Evolutionary conservation across 768 basidiomycete genomes (phyloP).

Genomic region (Tulasnella sp.): DNA sequence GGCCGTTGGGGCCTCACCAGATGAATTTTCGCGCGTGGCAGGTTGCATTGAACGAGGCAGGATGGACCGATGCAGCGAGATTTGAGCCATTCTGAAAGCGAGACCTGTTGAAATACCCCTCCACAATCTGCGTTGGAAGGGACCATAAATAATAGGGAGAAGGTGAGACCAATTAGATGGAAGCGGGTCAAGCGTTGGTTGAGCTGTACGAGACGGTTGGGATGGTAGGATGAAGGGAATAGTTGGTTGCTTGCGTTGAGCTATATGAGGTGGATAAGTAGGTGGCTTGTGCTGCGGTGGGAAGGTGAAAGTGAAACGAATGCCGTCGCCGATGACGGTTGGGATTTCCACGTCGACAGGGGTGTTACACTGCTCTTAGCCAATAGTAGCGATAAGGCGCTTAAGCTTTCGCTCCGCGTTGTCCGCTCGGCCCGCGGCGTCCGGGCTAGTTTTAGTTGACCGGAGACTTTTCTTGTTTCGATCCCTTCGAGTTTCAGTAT

Average conservation of each 20-base stretch:
- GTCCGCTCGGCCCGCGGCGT: too few species aligned
- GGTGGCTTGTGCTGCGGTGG: background rate
- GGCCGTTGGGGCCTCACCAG: background rate
- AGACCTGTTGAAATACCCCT: background rate
- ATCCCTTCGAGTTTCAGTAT: too few species aligned
- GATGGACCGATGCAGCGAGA: background rate
- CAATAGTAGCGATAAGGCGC: too few species aligned
- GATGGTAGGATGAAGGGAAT: background rate
- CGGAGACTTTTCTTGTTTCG: too few species aligned
- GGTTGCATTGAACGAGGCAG: background rate
- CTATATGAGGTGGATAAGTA: background rate
- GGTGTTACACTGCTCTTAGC: background rate
- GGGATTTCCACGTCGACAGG: background rate
- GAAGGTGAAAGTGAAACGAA: background rate
- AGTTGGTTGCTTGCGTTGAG: background rate
- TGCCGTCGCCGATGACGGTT: background rate
- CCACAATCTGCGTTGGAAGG: background rate
- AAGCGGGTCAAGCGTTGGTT: too few species aligned
- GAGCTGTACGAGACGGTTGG: background rate
- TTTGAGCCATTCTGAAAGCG: background rate
- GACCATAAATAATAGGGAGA: background rate
- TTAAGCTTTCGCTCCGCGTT: too few species aligned
- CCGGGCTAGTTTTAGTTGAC: too few species aligned
- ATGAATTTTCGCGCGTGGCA: background rate
- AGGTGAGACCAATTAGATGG: too few species aligned